These are phyloP conservation scores for Lodderomyces margitis DNA, from an alignment of 1,139 yeast species.

Conservation along the genomic window DNA sequence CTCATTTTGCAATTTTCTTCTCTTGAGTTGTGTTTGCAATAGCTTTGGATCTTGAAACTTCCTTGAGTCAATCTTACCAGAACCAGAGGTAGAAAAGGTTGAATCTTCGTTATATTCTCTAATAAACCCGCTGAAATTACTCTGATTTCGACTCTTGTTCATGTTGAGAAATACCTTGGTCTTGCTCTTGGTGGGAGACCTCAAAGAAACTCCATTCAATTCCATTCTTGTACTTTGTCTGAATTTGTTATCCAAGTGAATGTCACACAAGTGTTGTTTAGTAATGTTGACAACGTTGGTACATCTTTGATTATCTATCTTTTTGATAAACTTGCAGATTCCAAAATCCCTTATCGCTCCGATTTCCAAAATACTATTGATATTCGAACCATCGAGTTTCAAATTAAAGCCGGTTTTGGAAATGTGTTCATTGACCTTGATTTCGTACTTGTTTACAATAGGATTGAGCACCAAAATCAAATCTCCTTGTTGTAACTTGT, in stretches of 20 bases:
- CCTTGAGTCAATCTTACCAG: constrained; percentile 13
- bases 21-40: constrained; percentile 33
- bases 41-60: constrained; percentile 49
- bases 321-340: constrained; percentile 52
- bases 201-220: constrained; percentile 57
- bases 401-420: constrained; percentile 53
- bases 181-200: constrained; percentile 32
- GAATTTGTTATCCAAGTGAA: constrained; percentile 62
- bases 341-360: constrained; percentile 75
- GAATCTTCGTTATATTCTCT: constrained; percentile 28
- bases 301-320: constrained; percentile 52
- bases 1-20: constrained; percentile 31
- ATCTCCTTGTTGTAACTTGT: constrained; percentile 74
- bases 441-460: constrained; percentile 31
- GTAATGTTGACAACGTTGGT: constrained; percentile 55
- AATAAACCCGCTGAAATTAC: constrained; percentile 13
- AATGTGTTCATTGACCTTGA: constrained; percentile 6
- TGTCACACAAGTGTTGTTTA: constrained; percentile 60
- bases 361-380: constrained; percentile 60
- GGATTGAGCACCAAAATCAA: constrained; percentile 78
- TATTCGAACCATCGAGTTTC: constrained; percentile 45
- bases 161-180: constrained; percentile 19
- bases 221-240: constrained; percentile 66
- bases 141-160: constrained; percentile 1
- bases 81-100: constrained; percentile 10